phyloP scores from a whole-genome alignment of 352 stramenopile species.

The Globisporangium solare region DNA sequence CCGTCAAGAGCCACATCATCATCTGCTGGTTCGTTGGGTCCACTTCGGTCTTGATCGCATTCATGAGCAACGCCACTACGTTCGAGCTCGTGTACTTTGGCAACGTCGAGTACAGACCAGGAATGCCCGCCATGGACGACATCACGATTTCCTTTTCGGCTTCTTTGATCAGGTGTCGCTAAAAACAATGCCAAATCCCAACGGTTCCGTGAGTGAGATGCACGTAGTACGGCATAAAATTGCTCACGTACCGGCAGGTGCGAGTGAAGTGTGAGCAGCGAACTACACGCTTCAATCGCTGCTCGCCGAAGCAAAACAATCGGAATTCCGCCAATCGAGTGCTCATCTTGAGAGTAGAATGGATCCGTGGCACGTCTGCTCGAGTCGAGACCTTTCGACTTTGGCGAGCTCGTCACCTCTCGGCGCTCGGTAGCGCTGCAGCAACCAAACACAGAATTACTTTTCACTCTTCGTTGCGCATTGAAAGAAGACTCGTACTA shows the following conservation, averaged over 20 bases:
- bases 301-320: constrained; percentile 69
- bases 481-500: no score
- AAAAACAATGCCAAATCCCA: background rate
- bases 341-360: constrained; percentile 57
- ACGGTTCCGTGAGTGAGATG: background rate
- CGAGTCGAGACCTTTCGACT: constrained; percentile 26
- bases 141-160: constrained; percentile 65
- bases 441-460: background rate
- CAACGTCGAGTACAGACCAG: constrained; percentile 71
- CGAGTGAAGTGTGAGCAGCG: constrained; percentile 74
- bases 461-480: background rate
- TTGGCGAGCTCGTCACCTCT: constrained; percentile 25
- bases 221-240: background rate
- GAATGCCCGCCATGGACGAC: constrained; percentile 57
- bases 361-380: constrained; percentile 31
- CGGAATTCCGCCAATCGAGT: constrained; percentile 66
- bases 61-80: constrained; percentile 78
- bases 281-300: constrained; percentile 78
- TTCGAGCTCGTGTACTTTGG: constrained; percentile 85
- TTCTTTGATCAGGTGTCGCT: constrained; percentile 75
- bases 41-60: constrained; percentile 72
- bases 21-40: constrained; percentile 88
- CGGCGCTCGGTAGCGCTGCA: constrained; percentile 29
- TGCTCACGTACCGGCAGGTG: constrained; percentile 61
- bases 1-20: constrained; percentile 84